A percentile compares a stretch with the other conserved stretches of the same genome.
Evolutionary conservation across 2,329 filamentous ascomycete species (phyloP).

Genomic region (Arthrobotrys entomopaga): DNA sequence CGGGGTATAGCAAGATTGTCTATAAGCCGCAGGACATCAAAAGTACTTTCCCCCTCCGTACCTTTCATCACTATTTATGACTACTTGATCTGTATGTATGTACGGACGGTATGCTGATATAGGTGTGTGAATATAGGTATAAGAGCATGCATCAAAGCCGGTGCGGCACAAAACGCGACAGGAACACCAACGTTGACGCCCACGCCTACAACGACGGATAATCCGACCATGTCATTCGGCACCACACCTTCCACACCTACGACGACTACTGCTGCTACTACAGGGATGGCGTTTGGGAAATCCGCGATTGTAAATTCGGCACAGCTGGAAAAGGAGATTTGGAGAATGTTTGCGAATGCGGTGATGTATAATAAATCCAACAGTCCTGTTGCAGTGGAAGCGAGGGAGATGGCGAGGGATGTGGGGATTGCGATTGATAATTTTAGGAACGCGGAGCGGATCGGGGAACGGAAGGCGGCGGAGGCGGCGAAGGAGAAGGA

Average conservation of each 20-base stretch:
- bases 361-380: conserved; percentile 85
- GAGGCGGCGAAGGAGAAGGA: conserved; percentile 52
- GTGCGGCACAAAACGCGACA: conserved; percentile 66
- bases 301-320: conserved; percentile 91
- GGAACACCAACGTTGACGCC: conserved; percentile 71
- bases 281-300: conserved; percentile 66
- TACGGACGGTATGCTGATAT: conserved; percentile 7
- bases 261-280: conserved; percentile 68
- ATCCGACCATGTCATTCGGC: conserved; percentile 62
- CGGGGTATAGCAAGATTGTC: conserved; percentile 78
- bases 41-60: conserved; percentile 59
- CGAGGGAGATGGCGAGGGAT: conserved; percentile 58
- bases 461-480: conserved; percentile 57
- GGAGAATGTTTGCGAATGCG: conserved; percentile 97
- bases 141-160: conserved; percentile 77
- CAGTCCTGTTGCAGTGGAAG: conserved; percentile 55
- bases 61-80: background rate
- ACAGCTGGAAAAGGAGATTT: conserved; percentile 90
- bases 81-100: background rate
- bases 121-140: conserved; percentile 65
- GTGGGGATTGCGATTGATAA: conserved; percentile 58
- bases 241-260: conserved; percentile 74
- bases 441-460: conserved; percentile 58
- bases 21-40: conserved; percentile 81
- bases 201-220: conserved; percentile 71